Base-by-base conservation (phyloP, 2,329 filamentous ascomycete species). In the Cladophialophora immunda region DNA sequence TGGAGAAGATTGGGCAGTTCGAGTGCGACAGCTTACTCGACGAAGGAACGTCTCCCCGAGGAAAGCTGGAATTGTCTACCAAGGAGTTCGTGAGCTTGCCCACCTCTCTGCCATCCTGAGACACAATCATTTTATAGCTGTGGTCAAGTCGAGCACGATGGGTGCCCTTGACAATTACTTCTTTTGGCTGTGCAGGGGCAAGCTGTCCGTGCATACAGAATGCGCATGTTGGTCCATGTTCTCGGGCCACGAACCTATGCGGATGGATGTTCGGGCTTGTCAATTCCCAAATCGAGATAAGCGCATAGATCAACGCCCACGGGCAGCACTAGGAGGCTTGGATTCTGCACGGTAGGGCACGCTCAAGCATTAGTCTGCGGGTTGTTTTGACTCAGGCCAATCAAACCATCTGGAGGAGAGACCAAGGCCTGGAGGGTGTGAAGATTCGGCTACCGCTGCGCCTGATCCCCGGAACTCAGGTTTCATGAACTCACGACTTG, bases 61-160 rank as follows among this genome's bases (percentile, higher is more conserved):
- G 22, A 6, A n/a, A 53, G 19, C 22, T 29, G 50, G 50, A 56
- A 30, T 56, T 17, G 53, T 8, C 25, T 19, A 32, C 27, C 11
- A 19, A 3, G 52, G n/a, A 30, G 3, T 56, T 9, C 19, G 53
- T 30, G 53, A 56, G 29, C 27, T 36, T 56, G 25, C 9, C 11
- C n/a, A 27, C 27, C 36, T 29, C 25, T 36, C 25, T 56, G 29
- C 9, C 53, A 56, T 56, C 53, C 19, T 34, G 53, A 34, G 11
- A 36, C 5, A 29, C 29, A 9, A 11, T 55, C 53, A 29, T 56
- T 56, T 30, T 56, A 56, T 56, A 56, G 27, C 53, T 30, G 53
- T 11, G 17, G 53, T n/a, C n/a, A n/a, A n/a, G 11, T 17, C 53
- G 11, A 11, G 25, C 13, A 34, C 27, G n/a, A 56, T 15, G 30